These are phyloP conservation scores for Rhizomucor pusillus DNA, from an alignment of 371 early-diverging fungal species.

Conservation along the genomic window DNA sequence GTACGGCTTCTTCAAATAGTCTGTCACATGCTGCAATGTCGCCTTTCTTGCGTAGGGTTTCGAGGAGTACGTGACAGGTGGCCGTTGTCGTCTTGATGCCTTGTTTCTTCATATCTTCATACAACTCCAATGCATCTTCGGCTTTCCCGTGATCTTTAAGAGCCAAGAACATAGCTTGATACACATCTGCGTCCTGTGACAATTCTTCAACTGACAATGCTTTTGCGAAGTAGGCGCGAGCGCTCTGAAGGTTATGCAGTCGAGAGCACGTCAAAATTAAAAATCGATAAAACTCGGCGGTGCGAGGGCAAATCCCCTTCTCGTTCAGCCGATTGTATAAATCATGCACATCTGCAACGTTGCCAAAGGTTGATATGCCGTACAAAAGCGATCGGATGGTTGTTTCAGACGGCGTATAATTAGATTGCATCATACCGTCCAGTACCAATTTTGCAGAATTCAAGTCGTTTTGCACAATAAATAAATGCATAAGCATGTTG, in stretches of 20 bases:
- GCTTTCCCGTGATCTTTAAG: slow-evolving; percentile 14
- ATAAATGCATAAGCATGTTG: slow-evolving; percentile 38
- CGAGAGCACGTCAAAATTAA: slow-evolving; percentile 22
- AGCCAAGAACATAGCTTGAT: slow-evolving; percentile 22
- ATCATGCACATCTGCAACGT: slow-evolving; percentile 17
- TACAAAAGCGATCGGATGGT: slow-evolving; percentile 25
- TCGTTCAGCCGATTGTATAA: slow-evolving; percentile 11
- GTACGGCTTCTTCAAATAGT: not conserved
- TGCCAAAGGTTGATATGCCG: slow-evolving; percentile 18
- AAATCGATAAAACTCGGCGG: slow-evolving; percentile 6
- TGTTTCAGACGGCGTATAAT: slow-evolving; percentile 5
- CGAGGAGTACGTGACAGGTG: slow-evolving; percentile 29
- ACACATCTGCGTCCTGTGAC: slow-evolving; percentile 4
- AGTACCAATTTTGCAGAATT: slow-evolving; percentile 30
- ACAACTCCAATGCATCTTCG: slow-evolving; percentile 19
- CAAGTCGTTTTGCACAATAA: slow-evolving; percentile 17
- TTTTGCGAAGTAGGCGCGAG: slow-evolving; percentile 10
- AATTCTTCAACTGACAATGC: not conserved
- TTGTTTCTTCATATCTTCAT: slow-evolving; percentile 36
- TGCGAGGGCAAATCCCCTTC: slow-evolving; percentile 5
- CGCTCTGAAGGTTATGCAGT: slow-evolving; percentile 12
- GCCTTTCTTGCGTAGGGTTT: slow-evolving; percentile 17
- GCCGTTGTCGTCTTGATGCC: slow-evolving; percentile 24
- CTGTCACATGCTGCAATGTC: slow-evolving; percentile 7
- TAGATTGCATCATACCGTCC: slow-evolving; percentile 21